These are phyloP conservation scores for Aristolochia contorta DNA, from an alignment of 164 flowering plant species.

Conservation along the genomic window DNA sequence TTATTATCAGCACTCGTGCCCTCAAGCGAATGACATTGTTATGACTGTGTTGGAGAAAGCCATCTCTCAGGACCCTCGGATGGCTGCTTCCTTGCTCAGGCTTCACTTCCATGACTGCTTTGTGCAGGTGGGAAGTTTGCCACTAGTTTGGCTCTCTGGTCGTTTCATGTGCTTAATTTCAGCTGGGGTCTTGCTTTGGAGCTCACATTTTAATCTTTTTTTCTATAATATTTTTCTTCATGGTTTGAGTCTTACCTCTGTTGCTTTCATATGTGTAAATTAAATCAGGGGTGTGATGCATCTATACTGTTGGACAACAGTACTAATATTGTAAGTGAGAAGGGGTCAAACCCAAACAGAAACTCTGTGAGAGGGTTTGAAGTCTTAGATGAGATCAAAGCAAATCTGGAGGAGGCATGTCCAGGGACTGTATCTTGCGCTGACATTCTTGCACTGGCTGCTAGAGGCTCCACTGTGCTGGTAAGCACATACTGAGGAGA, in stretches of 20 bases:
- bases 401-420: slow-evolving; percentile 60
- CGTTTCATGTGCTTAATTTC: neutral
- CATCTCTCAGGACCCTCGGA: slow-evolving; percentile 54
- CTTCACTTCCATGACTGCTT: slow-evolving; percentile 98
- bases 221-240: too few relatives aligned
- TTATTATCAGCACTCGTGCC: slow-evolving; percentile 63
- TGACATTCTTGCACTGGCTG: slow-evolving; percentile 79
- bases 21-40: slow-evolving; percentile 74
- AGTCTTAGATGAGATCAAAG: slow-evolving; percentile 77
- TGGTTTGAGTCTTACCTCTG: neutral
- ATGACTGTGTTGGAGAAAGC: slow-evolving; percentile 59
- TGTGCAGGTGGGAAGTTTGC: slow-evolving; percentile 54
- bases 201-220: neutral
- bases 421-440: slow-evolving; percentile 90
- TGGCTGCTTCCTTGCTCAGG: slow-evolving; percentile 87
- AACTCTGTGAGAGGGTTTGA: slow-evolving; percentile 76
- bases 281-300: slow-evolving; percentile 85
- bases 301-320: slow-evolving; percentile 63
- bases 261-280: too few relatives aligned
- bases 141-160: neutral
- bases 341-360: slow-evolving; percentile 55
- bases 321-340: slow-evolving; percentile 46
- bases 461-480: slow-evolving; percentile 64
- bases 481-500: slow-evolving; percentile 25
- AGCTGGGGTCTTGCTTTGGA: neutral